phyloP scores from a whole-genome alignment of 1,139 yeast species.

The Candida labiduridarum region DNA sequence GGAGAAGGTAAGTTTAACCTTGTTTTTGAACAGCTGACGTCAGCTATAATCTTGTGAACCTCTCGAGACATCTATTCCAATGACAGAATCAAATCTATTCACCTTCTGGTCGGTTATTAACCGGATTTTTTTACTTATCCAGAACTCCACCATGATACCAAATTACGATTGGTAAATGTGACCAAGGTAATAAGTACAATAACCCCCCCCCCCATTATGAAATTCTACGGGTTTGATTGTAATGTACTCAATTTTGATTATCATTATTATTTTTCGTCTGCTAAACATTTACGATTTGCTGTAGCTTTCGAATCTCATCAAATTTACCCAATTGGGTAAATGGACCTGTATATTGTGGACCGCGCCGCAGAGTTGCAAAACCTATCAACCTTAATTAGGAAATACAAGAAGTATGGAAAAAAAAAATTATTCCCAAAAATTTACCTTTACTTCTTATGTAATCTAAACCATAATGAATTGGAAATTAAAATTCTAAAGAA shows the following conservation, averaged over 20 bases:
- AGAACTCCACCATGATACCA: not conserved
- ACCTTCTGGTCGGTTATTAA: too few relatives aligned
- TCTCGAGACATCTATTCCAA: too few relatives aligned
- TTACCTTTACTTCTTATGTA: not conserved
- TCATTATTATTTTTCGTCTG: not conserved
- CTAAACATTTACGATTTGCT: not conserved
- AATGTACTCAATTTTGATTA: not conserved
- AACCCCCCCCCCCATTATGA: not conserved
- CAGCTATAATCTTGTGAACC: too few relatives aligned
- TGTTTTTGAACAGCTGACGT: too few relatives aligned
- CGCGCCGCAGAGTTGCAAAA: conserved; percentile 6
- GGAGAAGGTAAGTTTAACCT: too few relatives aligned
- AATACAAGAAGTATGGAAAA: conserved; percentile 1
- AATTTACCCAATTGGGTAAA: conserved; percentile 5
- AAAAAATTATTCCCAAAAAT: not conserved
- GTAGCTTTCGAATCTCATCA: not conserved
- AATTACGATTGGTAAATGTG: not conserved
- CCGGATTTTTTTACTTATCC: too few relatives aligned
- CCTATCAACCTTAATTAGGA: conserved; percentile 5
- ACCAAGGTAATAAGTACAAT: not conserved
- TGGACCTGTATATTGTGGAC: not conserved
- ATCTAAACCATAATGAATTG: not conserved
- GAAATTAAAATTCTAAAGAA: not conserved
- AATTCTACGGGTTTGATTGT: not conserved
- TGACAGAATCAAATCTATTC: too few relatives aligned